Percentiles rank a stretch among this genome's conserved stretches.
Conservation (phyloP, 345 rosid species). For the Eucalyptus lansdowneana region DNA sequence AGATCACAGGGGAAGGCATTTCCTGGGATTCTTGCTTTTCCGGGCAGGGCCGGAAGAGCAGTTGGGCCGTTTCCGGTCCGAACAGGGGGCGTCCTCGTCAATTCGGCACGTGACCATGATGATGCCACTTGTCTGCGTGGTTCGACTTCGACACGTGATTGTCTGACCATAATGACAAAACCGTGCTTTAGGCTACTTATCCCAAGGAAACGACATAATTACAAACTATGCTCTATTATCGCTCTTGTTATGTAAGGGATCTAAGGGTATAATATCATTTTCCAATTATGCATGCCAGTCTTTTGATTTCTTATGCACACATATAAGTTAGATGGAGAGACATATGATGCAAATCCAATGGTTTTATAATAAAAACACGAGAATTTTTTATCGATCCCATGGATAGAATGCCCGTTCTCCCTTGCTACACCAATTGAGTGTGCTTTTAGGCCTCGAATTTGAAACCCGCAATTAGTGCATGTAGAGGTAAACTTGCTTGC, state of each 20-base stretch:
- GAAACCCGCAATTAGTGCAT: not conserved
- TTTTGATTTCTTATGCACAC: too few species aligned
- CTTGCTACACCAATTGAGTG: fast-evolving
- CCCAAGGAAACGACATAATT: not conserved
- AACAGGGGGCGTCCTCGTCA: not conserved
- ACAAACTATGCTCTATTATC: not conserved
- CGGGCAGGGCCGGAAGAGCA: not conserved
- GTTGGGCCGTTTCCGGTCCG: not conserved
- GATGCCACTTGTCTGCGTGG: not conserved
- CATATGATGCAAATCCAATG: fast-evolving
- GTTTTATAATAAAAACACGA: fast-evolving
- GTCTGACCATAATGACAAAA: not conserved
- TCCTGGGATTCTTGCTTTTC: not conserved
- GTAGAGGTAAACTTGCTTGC: not conserved
- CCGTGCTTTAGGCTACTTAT: not conserved
- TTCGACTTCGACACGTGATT: not conserved
- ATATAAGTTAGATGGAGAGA: not conserved
- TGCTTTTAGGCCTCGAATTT: fast-evolving
- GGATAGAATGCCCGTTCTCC: fast-evolving
- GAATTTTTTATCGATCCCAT: fast-evolving
- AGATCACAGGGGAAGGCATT: not conserved
- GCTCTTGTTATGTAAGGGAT: not conserved
- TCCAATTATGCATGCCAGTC: not conserved
- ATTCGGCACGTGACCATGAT: not conserved
- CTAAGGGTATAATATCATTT: not conserved